phyloP scores from a whole-genome alignment of 2,329 filamentous ascomycete species.

The Colletotrichum sp. region DNA sequence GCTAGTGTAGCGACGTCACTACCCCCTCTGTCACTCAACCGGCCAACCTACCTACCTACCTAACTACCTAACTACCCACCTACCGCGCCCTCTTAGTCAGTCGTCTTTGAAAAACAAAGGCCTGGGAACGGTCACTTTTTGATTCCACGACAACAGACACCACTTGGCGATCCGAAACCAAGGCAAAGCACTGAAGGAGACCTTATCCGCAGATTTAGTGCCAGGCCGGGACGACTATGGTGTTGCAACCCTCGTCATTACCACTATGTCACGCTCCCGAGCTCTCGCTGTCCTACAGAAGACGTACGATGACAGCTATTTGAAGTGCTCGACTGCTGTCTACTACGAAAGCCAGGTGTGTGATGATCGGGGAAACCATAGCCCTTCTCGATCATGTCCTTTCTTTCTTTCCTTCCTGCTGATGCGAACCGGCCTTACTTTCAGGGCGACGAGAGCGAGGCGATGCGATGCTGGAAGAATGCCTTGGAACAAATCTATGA shows the following conservation, averaged over 20 bases:
- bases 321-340: constrained; percentile 92
- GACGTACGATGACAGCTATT: constrained; percentile 95
- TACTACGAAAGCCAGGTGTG: constrained; percentile 92
- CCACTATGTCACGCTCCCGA: constrained; percentile 58
- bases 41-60: neutral
- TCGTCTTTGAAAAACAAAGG: neutral
- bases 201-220: neutral
- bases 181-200: neutral
- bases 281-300: constrained; percentile 82
- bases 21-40: neutral
- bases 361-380: neutral
- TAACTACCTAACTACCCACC: neutral
- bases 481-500: constrained; percentile 90
- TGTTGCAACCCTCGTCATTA: neutral
- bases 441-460: constrained; percentile 90
- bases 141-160: neutral
- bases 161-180: neutral
- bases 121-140: neutral
- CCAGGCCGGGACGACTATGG: constrained; percentile 5
- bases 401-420: constrained; percentile 2
- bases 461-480: constrained; percentile 86
- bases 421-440: neutral
- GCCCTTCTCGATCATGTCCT: neutral
- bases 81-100: neutral
- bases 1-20: constrained; percentile 10